Evolutionary conservation across 441 rosid species (phyloP), one percentile per base, ranked within the genome.

Genomic region (Breynia disticha): DNA sequence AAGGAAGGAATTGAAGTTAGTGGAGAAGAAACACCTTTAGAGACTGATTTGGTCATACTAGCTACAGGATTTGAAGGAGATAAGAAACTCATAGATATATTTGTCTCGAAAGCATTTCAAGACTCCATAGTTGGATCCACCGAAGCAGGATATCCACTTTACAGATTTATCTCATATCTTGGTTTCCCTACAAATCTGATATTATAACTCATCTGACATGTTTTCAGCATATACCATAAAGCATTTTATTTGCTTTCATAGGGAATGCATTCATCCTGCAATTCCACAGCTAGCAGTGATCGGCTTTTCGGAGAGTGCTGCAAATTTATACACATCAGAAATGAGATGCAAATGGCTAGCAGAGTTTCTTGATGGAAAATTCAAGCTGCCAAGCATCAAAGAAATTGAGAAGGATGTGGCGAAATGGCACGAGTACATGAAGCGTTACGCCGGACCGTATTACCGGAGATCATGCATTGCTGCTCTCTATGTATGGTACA

Each of bases 21-120:
- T 16, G 74, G 74, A 16, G 73, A 64, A 11, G 45, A 17, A 14
- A 13, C 35, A 1, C 60, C 62, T 9, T 4, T 76, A 13, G 51
- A 72, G 53, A 60, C 77, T 1, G 78, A 82, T 53, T 38, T 76
- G 52, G 78, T 77, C 48, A 72, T 76, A 50, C 41, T 77, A 13
- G 83, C 80, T 9, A 76, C 83, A 7, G 89, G 86, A 10, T 79
- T 44, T 56, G 52, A 55, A 17, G 74, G 79, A 5, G 80, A 82
- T 9, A 42, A 68, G 60, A 79, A 77, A 73, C 71, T 82, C 50
- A 58, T 48, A 44, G 56, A 73, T 54, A 67, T 74, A n/a, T 79
- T 79, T 35, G 49, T 46, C 41, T 77, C 75, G 0, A 42, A 24
- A 16, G 50, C 41, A 6, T 72, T 73, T 35, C 64, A 61, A 35